Percentiles rank a stretch among this genome's conserved stretches.
phyloP scores from a whole-genome alignment of 2,329 filamentous ascomycete species.

The Cytospora leucostoma region DNA sequence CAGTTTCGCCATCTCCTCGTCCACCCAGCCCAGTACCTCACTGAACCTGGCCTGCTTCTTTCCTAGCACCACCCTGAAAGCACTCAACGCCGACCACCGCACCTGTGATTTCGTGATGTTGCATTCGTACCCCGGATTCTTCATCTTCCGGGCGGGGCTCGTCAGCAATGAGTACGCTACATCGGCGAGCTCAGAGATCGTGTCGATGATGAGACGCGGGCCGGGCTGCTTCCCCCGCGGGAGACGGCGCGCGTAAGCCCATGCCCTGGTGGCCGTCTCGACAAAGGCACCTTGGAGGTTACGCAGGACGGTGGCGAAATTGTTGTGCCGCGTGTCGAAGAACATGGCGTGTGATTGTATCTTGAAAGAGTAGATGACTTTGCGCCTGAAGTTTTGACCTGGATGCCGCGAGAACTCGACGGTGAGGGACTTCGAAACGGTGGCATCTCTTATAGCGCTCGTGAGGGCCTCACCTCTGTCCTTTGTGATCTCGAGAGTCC shows the following conservation, averaged over 20 bases:
- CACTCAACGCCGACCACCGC: conserved; percentile 64
- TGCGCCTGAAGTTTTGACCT: conserved; percentile 78
- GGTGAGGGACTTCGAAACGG: conserved; percentile 71
- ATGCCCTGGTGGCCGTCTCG: conserved; percentile 77
- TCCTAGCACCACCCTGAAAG: conserved; percentile 68
- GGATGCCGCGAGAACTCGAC: conserved; percentile 73
- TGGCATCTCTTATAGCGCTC: conserved; percentile 37
- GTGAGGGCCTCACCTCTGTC: conserved; percentile 55
- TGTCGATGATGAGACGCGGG: conserved; percentile 55
- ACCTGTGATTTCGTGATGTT: conserved; percentile 62
- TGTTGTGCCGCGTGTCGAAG: conserved; percentile 79
- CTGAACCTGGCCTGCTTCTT: conserved; percentile 71
- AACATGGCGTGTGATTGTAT: conserved; percentile 84
- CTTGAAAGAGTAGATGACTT: conserved; percentile 76
- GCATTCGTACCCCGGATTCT: conserved; percentile 57
- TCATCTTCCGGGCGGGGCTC: conserved; percentile 48
- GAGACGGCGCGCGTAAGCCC: conserved; percentile 63
- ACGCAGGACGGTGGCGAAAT: conserved; percentile 63
- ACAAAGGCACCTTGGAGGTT: conserved; percentile 75
- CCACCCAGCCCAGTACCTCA: conserved; percentile 69
- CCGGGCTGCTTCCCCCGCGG: conserved; percentile 57
- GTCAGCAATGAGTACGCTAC: conserved; percentile 66
- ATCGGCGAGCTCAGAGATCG: conserved; percentile 65
- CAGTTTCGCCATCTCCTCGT: conserved; percentile 46
- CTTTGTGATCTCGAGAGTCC: conserved; percentile 73